Conservation (phyloP, 345 rosid genomes). For the Raphanus sativus region DNA sequence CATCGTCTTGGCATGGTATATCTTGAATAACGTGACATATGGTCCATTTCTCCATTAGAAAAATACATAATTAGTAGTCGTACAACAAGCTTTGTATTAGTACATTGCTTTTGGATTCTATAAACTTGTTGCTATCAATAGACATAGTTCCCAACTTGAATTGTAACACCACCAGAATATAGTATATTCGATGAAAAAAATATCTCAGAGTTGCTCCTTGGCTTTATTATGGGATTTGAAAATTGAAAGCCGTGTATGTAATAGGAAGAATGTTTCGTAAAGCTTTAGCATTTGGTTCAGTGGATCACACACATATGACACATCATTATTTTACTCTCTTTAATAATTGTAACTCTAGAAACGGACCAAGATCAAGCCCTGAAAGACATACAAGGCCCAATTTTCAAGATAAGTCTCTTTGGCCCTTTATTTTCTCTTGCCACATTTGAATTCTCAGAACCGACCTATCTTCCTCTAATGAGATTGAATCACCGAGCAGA, state of each 20-base stretch:
- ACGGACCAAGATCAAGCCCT: too few species aligned
- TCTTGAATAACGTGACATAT: slow-evolving; percentile 30
- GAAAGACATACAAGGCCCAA: too few species aligned
- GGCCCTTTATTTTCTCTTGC: too few species aligned
- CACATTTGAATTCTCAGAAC: too few species aligned
- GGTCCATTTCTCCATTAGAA: slow-evolving; percentile 12
- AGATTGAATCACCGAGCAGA: too few species aligned
- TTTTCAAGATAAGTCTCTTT: too few species aligned
- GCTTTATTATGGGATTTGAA: background rate
- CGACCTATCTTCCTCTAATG: too few species aligned
- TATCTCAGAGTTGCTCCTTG: background rate
- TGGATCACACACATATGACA: slow-evolving; percentile 17
- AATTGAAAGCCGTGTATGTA: slow-evolving; percentile 6
- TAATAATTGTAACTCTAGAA: too few species aligned
- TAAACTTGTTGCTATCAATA: background rate
- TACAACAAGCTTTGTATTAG: slow-evolving; percentile 14
- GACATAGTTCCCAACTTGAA: slow-evolving; percentile 29
- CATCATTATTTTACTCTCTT: background rate
- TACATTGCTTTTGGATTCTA: slow-evolving; percentile 9
- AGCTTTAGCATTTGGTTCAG: slow-evolving; percentile 28
- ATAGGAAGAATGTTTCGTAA: slow-evolving; percentile 32
- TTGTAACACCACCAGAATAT: background rate
- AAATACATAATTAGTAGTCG: background rate
- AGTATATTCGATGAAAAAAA: background rate
- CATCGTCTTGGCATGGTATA: slow-evolving; percentile 26